These are phyloP conservation scores for Cenchrus americanus DNA, from an alignment of 176 grass and related monocot genomes.

Conservation along the genomic window DNA sequence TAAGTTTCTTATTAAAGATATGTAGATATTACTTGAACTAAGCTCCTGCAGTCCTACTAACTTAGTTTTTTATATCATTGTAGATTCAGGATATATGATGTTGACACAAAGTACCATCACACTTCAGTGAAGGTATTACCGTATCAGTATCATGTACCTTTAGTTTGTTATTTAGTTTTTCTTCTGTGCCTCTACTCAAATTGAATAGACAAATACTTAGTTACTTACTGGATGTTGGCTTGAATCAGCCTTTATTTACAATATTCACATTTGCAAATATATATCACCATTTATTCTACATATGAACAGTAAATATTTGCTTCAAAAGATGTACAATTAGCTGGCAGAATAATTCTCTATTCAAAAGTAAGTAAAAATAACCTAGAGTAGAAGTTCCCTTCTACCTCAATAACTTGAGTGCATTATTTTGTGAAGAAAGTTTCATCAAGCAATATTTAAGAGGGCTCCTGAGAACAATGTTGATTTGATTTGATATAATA, in stretches of 20 bases:
- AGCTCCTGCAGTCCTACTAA: slow-evolving; percentile 6
- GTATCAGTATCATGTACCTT: slow-evolving; percentile 10
- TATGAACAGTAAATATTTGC: not conserved
- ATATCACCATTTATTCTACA: slow-evolving; percentile 5
- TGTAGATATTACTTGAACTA: slow-evolving; percentile 4
- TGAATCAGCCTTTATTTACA: slow-evolving; percentile 6
- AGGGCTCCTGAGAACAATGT: not conserved
- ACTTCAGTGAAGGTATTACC: slow-evolving; percentile 76
- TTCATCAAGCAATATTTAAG: not conserved
- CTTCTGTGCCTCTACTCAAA: slow-evolving; percentile 1
- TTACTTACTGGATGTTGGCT: not conserved
- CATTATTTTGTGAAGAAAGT: slow-evolving; percentile 11
- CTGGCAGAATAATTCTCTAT: slow-evolving; percentile 25
- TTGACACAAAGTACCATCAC: slow-evolving; percentile 90
- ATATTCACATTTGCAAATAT: not conserved
- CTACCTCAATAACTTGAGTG: slow-evolving; percentile 1
- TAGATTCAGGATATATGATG: slow-evolving; percentile 85
- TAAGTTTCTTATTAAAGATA: slow-evolving; percentile 52
- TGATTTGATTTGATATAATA: too few relatives aligned
- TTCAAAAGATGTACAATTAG: not conserved
- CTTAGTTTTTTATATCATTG: slow-evolving; percentile 9
- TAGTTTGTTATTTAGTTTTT: not conserved
- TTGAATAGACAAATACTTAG: not conserved
- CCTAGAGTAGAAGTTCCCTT: slow-evolving; percentile 17
- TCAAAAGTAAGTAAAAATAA: not conserved